Base-by-base conservation (phyloP, 495 filamentous ascomycete species). In the Filosporella fistucella region DNA sequence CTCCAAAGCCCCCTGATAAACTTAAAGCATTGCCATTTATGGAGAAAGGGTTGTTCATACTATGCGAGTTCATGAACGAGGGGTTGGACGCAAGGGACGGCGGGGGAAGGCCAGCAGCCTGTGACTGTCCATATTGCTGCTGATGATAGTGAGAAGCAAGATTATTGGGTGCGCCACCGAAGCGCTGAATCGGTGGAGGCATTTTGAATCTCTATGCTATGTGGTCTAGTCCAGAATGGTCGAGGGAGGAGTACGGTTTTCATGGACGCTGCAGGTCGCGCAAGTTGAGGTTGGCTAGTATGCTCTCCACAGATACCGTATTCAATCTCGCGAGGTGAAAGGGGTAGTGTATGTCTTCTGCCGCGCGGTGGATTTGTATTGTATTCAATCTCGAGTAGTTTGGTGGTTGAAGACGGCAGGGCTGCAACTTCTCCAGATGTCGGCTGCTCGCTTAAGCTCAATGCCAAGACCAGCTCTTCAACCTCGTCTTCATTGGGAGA, bases 41-140 rank as follows among this genome's bases (percentile, higher is more conserved):
- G 21, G 75, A 71, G 59, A 89, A 90, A 0, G 82, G 82, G 51
- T 83, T 86, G 53, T 77, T 76, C 62, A 76, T 85, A 39, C 75
- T 76, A 57, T 80, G 84, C 29, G 79, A 73, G 58, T 82, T 84
- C 32, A 71, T 73, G 61, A 84, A 85, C 34, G 68, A 68, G 38
- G 79, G 79, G 51, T 84, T 79, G 47, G 68, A 66, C 42, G 70
- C 73, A 24, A 82, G 70, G 22, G 74, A 77, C 46, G 79, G 79
- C 46, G 77, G 76, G 33, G 81, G 81, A 16, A 85, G 70, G 50
- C 77, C 70, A 58, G 68, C 69, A 37, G 75, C 71, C 54, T 73
- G 75, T 30, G 76, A 67, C 17, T 68, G 57, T 32, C 65, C 63
- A 47, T 71, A 69, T 44, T 77, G 74, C 56, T 75, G 76, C n/a